A percentile compares a stretch with the other conserved stretches of the same genome.
Evolutionary conservation across 495 filamentous ascomycete species (phyloP).

Genomic region (Xanthoparmelia taractica): DNA sequence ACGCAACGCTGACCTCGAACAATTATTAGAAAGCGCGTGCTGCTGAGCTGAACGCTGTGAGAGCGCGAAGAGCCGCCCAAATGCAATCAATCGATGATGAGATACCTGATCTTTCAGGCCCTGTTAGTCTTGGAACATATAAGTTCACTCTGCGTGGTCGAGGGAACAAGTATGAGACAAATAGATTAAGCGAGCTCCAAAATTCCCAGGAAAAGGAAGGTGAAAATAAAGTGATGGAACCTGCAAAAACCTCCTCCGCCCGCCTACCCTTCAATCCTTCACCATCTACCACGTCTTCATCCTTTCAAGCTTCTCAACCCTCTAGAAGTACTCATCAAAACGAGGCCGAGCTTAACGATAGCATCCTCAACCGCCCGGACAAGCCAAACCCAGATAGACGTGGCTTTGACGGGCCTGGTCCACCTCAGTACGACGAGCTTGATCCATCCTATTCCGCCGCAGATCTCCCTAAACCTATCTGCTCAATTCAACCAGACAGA

Average conservation of each 20-base stretch:
- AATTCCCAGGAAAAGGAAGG: not conserved
- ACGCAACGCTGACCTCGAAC: not conserved
- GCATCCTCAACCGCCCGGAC: not conserved
- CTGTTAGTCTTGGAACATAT: not conserved
- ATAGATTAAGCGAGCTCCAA: constrained; percentile 10
- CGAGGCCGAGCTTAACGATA: not conserved
- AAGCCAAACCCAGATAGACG: not conserved
- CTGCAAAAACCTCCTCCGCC: not conserved
- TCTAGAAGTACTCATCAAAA: not conserved
- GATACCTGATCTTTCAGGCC: not conserved
- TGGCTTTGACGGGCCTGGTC: not conserved
- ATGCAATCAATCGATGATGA: not conserved
- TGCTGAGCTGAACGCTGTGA: constrained; percentile 5
- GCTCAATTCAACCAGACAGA: not conserved
- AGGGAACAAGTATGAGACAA: constrained; percentile 7
- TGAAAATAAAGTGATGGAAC: constrained; percentile 1
- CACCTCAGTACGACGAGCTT: not conserved
- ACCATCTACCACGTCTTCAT: not conserved
- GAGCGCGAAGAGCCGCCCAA: constrained; percentile 2
- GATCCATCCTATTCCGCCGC: not conserved
- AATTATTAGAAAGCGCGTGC: constrained; percentile 3
- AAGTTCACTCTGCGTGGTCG: not conserved
- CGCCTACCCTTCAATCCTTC: not conserved
- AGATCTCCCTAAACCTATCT: not conserved
- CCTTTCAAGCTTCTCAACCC: not conserved